Base-by-base conservation (phyloP, 192 early-diverging fungal species). In the Coemansia sp. region DNA sequence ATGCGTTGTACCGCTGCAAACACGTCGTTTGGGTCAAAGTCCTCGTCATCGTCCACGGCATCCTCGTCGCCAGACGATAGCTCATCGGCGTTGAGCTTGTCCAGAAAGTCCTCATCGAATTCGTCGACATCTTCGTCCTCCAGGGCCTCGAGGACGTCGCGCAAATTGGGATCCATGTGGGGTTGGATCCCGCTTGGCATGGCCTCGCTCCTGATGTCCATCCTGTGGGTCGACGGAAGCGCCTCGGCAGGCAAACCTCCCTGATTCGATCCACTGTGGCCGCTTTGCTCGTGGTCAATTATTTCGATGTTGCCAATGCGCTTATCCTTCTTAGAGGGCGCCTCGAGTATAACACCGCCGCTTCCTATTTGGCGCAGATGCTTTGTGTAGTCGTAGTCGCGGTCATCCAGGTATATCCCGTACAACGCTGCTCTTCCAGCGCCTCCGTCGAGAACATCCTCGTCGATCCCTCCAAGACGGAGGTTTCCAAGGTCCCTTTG, bases 321-420 rank as follows among this genome's bases (percentile, higher is more conserved):
- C 58, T 90, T 89, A 21, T 83, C 81, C 48, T 75, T 73, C 30
- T 80, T 81, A 12, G 82, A 20, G 6, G 76, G 63, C 72, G 44
- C 92, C 62, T 92, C 88, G 57, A 99, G 69, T 53, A 94, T 88
- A 45, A 97, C 89, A 24, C 91, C 85, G 26, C 91, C 84, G 15
- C 82, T 79, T 20, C 96, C 96, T 21, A 98, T 93, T 34, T 84
- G 73, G 44, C 89, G 90, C 73, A 99, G 85, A 64, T 99, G 96
- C 84, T 97, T 87, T 63, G 90, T 87, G 80, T 99, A 99, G 78
- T 99, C 92, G 78, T 98, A 99, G 39, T 93, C 86, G 60, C 87
- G 84, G 77, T 99, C 95, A 65, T 93, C 91, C 75, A 93, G 94
- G 65, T 92, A 94, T 46, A 97, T 85, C 63, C 98, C 96, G 66